Evolutionary conservation across 306 rosid species (phyloP).

Genomic region (Rubus parviflorus): DNA sequence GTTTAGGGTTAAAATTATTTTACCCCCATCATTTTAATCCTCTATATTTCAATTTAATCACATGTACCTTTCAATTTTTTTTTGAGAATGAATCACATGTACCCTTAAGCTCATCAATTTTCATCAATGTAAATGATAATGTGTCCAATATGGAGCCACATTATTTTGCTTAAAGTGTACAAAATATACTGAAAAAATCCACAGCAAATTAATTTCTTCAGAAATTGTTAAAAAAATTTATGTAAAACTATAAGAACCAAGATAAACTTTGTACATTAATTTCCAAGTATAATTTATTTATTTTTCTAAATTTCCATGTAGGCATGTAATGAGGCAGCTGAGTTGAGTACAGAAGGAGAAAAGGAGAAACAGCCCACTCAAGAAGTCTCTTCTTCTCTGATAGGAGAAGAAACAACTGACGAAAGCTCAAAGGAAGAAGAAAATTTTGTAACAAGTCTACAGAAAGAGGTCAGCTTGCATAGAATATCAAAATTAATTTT

Average conservation of each 20-base stretch:
- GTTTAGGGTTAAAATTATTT: too few species aligned
- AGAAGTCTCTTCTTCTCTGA: slow-evolving; percentile 18
- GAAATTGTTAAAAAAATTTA: not conserved
- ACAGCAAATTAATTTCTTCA: too few species aligned
- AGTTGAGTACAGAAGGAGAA: slow-evolving; percentile 11
- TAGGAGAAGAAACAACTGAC: not conserved
- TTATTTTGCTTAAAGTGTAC: too few species aligned
- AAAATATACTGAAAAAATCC: not conserved
- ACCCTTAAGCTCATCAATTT: too few species aligned
- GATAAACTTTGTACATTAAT: too few species aligned
- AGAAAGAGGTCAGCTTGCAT: slow-evolving; percentile 28
- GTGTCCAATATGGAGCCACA: not conserved
- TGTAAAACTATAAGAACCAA: not conserved
- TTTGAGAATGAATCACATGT: too few species aligned
- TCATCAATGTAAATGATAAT: not conserved
- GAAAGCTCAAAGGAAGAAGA: slow-evolving; percentile 23
- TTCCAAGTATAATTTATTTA: not conserved
- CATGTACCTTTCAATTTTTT: too few species aligned
- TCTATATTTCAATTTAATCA: too few species aligned
- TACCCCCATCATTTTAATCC: too few species aligned
- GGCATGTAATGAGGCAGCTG: slow-evolving; percentile 19
- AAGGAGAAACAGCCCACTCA: slow-evolving; percentile 6
- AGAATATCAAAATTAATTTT: slow-evolving; percentile 7
- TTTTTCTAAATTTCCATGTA: not conserved
- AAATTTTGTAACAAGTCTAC: slow-evolving; percentile 2